Conservation (phyloP, 768 basidiomycete genomes). For the Ramaria sp. region DNA sequence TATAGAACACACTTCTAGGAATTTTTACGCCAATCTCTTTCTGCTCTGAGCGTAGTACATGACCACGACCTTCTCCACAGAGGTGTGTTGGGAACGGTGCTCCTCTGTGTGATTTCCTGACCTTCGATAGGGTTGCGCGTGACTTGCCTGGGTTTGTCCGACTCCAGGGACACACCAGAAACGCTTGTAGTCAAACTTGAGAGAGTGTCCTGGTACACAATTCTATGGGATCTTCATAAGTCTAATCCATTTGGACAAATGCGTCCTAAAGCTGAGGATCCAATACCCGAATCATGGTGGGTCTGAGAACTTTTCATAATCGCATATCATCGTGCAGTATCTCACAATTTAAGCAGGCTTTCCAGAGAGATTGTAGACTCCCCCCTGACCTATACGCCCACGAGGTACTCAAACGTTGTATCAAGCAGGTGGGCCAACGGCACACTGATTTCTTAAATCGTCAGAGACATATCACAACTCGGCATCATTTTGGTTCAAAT, state of each 20-base stretch:
- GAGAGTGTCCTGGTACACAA: constrained; percentile 59
- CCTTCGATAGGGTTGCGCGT: constrained; percentile 40
- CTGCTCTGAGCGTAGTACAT: constrained; percentile 59
- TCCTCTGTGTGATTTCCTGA: background rate
- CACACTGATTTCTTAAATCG: background rate
- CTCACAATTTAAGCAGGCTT: constrained; percentile 33
- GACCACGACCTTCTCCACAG: constrained; percentile 58
- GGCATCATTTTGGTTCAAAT: constrained; percentile 79
- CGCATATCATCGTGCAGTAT: constrained; percentile 1
- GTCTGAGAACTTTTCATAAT: constrained; percentile 17
- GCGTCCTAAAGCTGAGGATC: constrained; percentile 17
- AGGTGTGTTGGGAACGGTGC: constrained; percentile 26
- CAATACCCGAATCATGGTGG: constrained; percentile 37
- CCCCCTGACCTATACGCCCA: constrained; percentile 62
- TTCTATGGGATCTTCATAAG: constrained; percentile 67
- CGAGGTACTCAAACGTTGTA: background rate
- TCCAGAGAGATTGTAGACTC: constrained; percentile 73
- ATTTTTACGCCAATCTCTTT: constrained; percentile 62
- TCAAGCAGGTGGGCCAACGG: background rate
- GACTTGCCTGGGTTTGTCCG: constrained; percentile 49
- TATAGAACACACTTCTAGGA: constrained; percentile 37
- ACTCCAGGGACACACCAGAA: constrained; percentile 36
- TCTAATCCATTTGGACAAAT: constrained; percentile 64
- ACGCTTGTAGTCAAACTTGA: constrained; percentile 65
- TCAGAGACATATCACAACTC: constrained; percentile 73